Evolutionary conservation across 495 filamentous ascomycete species (phyloP), one percentile per base, ranked within the genome.

Genomic region (Aspergillus bridgeri): DNA sequence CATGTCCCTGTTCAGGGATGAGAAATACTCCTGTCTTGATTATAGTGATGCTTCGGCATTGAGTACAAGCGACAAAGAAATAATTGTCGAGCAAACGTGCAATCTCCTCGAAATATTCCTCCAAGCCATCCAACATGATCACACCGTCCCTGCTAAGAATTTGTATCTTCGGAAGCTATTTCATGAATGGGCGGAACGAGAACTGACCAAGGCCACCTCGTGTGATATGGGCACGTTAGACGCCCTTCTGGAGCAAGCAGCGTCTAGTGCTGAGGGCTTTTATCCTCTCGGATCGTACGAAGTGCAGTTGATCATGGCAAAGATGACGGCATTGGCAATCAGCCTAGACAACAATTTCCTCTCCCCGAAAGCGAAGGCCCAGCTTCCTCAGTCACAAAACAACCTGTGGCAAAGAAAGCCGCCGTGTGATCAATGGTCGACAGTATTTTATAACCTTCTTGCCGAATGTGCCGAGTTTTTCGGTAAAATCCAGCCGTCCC

Each of bases 1-100:
- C n/a, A 15, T 7, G 5, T 3, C n/a, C n/a, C 21, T 49, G 18
- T 49, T 49, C 21, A 15, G n/a, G 18, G 47, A 49, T n/a, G 47
- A 49, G 18, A n/a, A 21, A 6, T 49, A 19, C 21, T 49, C 47
- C n/a, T 49, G 47, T 21, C 47, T 49, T n/a, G 47, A 49, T 21
- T 49, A 49, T 21, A n/a, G 15, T 3, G n/a, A 21, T 22, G 47
- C 15, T 21, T 49, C 47, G n/a, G n/a, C n/a, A 13, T 21, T 49
- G 2, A 22, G 15, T 21, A 5, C 47, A 49, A 4, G 5, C 47
- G 21, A 21, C 15, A n/a, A 22, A 4, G 47, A n/a, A 13, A 13
- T 19, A n/a, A 49, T 49, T 21, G 24, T 13, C n/a, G 47, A 23
- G 47, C n/a, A 5, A 19, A 22, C 24, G 47, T 49, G 47, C 21